A percentile compares a stretch with the other conserved stretches of the same genome.
phyloP scores from a whole-genome alignment of 2,329 filamentous ascomycete species.

The Scopulariopsis brevicaulis region DNA sequence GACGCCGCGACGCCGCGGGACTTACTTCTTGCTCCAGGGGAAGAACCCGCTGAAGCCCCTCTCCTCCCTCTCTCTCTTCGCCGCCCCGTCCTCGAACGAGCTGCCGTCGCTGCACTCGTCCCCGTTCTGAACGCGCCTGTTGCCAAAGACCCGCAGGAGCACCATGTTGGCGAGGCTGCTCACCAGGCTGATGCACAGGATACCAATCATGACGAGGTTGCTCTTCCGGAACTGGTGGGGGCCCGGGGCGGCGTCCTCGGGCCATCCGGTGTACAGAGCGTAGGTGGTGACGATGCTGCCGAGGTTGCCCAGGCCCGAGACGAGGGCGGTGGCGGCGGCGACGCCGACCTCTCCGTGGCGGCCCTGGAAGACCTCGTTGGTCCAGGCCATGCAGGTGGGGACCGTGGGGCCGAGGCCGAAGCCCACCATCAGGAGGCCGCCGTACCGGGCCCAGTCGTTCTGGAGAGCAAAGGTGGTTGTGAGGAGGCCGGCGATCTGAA shows the following conservation, averaged over 20 bases:
- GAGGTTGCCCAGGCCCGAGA: slow-evolving; percentile 78
- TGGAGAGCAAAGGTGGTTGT: slow-evolving; percentile 62
- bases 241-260: slow-evolving; percentile 58
- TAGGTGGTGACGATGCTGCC: slow-evolving; percentile 83
- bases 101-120: slow-evolving; percentile 20
- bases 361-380: slow-evolving; percentile 78
- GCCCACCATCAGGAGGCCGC: slow-evolving; percentile 78
- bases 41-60: slow-evolving; percentile 41
- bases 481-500: slow-evolving; percentile 76
- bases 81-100: slow-evolving; percentile 47
- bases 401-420: slow-evolving; percentile 87
- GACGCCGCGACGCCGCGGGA: not conserved
- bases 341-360: slow-evolving; percentile 87
- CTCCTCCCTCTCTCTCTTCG: slow-evolving; percentile 43
- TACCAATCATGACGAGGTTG: slow-evolving; percentile 82
- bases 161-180: slow-evolving; percentile 59
- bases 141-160: slow-evolving; percentile 48
- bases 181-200: slow-evolving; percentile 65
- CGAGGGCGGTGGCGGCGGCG: slow-evolving; percentile 72
- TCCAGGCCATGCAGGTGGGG: slow-evolving; percentile 91
- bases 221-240: slow-evolving; percentile 67
- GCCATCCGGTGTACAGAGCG: slow-evolving; percentile 80
- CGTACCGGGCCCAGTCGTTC: slow-evolving; percentile 75
- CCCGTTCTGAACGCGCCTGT: slow-evolving; percentile 36
- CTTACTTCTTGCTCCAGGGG: slow-evolving; percentile 17